These are phyloP conservation scores for Amoeboaphelidium occidentale DNA, from an alignment of 371 early-diverging fungal genomes.

Conservation along the genomic window DNA sequence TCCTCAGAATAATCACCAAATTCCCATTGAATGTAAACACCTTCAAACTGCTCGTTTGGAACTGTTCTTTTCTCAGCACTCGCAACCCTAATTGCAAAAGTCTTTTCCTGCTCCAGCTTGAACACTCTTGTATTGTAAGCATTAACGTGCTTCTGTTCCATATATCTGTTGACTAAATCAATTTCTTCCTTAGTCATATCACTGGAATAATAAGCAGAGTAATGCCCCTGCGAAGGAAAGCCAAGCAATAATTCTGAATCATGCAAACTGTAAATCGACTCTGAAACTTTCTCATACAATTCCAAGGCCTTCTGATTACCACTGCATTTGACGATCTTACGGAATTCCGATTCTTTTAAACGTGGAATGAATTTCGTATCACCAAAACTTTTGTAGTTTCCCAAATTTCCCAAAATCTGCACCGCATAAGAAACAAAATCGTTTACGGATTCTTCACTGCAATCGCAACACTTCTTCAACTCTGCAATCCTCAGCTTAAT, in stretches of 20 bases:
- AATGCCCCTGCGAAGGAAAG: conserved; percentile 30
- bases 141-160: conserved; percentile 13
- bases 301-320: conserved; percentile 5
- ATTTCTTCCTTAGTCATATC: conserved; percentile 25
- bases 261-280: conserved; percentile 16
- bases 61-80: conserved; percentile 8
- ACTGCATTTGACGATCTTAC: conserved; percentile 16
- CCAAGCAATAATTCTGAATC: conserved; percentile 20
- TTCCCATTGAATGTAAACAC: conserved; percentile 12
- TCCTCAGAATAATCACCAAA: conserved; percentile 21
- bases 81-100: conserved; percentile 14
- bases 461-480: conserved; percentile 11
- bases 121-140: conserved; percentile 18
- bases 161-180: conserved; percentile 17
- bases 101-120: conserved; percentile 14
- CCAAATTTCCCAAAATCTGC: conserved; percentile 21
- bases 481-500: conserved; percentile 9
- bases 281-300: conserved; percentile 11
- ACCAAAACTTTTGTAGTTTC: conserved; percentile 33
- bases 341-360: conserved; percentile 8
- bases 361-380: conserved; percentile 36
- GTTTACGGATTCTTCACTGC: conserved; percentile 18
- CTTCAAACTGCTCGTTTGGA: conserved; percentile 8
- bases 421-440: conserved; percentile 25
- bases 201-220: conserved; percentile 24